phyloP scores from a whole-genome alignment of 495 filamentous ascomycete species.

The Hyaloscypha variabilis region DNA sequence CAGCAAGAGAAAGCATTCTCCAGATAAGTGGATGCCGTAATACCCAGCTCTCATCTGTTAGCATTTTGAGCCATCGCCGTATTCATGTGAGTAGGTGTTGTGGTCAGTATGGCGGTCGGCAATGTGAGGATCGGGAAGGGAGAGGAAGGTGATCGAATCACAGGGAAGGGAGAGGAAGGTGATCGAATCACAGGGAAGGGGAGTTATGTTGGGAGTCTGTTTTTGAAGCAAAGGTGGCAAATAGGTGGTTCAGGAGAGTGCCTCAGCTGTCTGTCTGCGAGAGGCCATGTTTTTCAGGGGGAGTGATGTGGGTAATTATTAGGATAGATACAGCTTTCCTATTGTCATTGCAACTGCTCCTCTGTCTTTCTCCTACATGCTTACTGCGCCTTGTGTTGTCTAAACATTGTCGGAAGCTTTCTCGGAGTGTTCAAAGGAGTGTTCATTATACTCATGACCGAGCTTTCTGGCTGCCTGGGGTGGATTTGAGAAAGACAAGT shows the following conservation, averaged over 20 bases:
- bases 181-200: conserved; percentile 12
- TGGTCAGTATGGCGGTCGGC: conserved; percentile 2
- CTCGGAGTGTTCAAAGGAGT: neutral
- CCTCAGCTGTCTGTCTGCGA: neutral
- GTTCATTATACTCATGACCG: neutral
- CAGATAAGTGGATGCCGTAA: conserved; percentile 8
- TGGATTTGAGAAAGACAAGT: neutral
- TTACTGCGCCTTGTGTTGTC: neutral
- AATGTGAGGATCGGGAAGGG: conserved; percentile 22
- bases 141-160: conserved; percentile 4
- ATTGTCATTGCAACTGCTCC: neutral
- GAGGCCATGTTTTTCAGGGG: too few relatives aligned
- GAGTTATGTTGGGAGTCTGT: conserved; percentile 5
- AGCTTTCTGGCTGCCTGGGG: neutral
- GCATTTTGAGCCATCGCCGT: conserved; percentile 6
- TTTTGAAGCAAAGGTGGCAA: conserved; percentile 4
- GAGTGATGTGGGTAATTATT: too few relatives aligned
- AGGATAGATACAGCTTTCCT: neutral
- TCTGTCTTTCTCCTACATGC: neutral
- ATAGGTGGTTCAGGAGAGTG: neutral
- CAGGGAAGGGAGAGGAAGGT: conserved; percentile 3
- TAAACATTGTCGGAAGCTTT: neutral
- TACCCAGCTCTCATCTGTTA: too few relatives aligned
- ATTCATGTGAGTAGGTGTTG: conserved; percentile 16
- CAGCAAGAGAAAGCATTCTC: conserved; percentile 10